Conservation (phyloP, 306 rosid genomes). For the Potentilla sterilis region DNA sequence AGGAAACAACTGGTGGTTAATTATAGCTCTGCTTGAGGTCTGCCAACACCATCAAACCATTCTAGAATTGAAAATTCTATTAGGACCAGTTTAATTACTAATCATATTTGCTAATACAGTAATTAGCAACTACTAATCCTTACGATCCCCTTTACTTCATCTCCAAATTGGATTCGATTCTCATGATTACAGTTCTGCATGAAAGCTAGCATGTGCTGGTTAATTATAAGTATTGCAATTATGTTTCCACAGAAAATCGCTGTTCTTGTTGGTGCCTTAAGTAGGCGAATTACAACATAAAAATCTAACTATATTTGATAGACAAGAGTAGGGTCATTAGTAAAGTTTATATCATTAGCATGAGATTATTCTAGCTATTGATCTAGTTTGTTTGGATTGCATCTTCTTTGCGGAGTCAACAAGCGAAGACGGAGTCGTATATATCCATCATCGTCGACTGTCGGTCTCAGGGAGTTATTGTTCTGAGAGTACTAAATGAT, state of each 20-base stretch:
- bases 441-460: constrained; percentile 28
- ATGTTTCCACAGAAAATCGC: constrained; percentile 36
- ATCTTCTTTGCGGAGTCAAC: constrained; percentile 68
- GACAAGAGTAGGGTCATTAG: constrained; percentile 32
- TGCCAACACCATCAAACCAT: constrained; percentile 51
- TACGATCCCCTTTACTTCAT: constrained; percentile 6
- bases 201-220: constrained; percentile 70
- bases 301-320: constrained; percentile 2
- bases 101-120: constrained; percentile 19
- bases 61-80: constrained; percentile 18
- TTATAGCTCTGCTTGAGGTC: constrained; percentile 44
- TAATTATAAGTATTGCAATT: constrained; percentile 45
- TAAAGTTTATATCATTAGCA: constrained; percentile 10
- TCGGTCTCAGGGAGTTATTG: constrained; percentile 10
- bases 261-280: constrained; percentile 39
- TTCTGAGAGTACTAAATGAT: constrained; percentile 3
- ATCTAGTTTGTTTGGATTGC: constrained; percentile 21
- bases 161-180: constrained; percentile 30
- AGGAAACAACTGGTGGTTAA: constrained; percentile 58
- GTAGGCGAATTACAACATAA: constrained; percentile 18
- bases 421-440: constrained; percentile 48
- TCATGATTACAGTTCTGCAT: constrained; percentile 20
- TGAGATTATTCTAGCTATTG: constrained; percentile 1
- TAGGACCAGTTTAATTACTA: constrained; percentile 24
- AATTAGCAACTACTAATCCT: neutral